Evolutionary conservation across 805 yeast species (phyloP).

Genomic region (Ogataea pignaliae): DNA sequence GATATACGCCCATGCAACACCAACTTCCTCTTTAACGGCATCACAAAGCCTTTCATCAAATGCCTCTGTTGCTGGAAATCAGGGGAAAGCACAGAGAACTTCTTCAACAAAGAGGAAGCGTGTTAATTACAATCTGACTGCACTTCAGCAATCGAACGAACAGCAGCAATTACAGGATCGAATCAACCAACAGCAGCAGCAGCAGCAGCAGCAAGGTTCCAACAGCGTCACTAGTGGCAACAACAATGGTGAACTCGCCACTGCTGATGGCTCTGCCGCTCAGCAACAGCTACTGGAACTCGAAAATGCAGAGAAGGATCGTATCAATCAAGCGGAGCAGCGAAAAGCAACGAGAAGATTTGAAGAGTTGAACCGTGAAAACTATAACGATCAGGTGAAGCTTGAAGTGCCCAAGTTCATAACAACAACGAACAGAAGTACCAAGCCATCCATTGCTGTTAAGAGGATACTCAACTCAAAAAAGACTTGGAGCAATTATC

Average conservation of each 20-base stretch:
- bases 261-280: conserved; percentile 2
- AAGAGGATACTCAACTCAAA: conserved; percentile 36
- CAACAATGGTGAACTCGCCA: conserved; percentile 5
- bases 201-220: conserved; percentile 24
- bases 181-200: conserved; percentile 4
- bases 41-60: not conserved
- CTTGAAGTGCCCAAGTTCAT: conserved; percentile 35
- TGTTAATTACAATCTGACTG: conserved; percentile 31
- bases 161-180: conserved; percentile 20
- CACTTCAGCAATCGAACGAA: conserved; percentile 25
- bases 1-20: conserved; percentile 16
- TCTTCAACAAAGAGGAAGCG: conserved; percentile 24
- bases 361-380: conserved; percentile 39
- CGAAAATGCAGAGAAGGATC: conserved; percentile 9
- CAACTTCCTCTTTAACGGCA: conserved; percentile 1
- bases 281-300: not conserved
- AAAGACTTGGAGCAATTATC: conserved; percentile 36
- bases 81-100: conserved; percentile 2
- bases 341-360: conserved; percentile 35
- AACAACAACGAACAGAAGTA: conserved; percentile 8
- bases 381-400: conserved; percentile 34
- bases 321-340: conserved; percentile 25
- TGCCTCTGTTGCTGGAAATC: not conserved
- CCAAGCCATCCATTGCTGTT: conserved; percentile 30
- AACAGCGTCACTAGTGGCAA: conserved; percentile 27